Conservation (phyloP, 2,329 filamentous ascomycete species). For the Neofusicoccum sp. region DNA sequence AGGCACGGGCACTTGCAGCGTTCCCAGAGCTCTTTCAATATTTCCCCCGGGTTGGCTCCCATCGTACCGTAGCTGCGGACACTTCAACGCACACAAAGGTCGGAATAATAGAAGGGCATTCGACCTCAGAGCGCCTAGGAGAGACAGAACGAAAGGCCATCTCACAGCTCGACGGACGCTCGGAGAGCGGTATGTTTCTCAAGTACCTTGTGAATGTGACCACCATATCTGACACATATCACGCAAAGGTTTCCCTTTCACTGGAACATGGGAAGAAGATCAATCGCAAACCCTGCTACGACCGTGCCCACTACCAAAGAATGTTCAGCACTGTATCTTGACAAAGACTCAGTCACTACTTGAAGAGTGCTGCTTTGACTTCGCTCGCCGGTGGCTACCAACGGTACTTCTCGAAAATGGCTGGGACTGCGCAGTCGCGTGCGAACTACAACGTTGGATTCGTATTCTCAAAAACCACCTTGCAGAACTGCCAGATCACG, state of each 20-base stretch:
- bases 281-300: conserved; percentile 29
- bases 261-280: not conserved
- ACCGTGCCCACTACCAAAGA: conserved; percentile 39
- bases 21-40: not conserved
- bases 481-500: not conserved
- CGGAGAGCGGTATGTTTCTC: not conserved
- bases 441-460: conserved; percentile 43
- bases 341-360: conserved; percentile 40
- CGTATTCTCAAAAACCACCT: conserved; percentile 28
- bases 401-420: conserved; percentile 30
- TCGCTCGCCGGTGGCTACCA: conserved; percentile 38
- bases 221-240: not conserved
- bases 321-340: conserved; percentile 41
- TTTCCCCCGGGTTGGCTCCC: no score
- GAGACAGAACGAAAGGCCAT: not conserved
- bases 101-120: not conserved
- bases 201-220: not conserved
- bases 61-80: no score
- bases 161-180: not conserved
- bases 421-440: conserved; percentile 40
- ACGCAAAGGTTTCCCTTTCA: not conserved
- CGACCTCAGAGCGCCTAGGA: not conserved
- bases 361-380: conserved; percentile 46
- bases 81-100: not conserved
- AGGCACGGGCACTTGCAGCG: not conserved